These are phyloP conservation scores for Solanum hybrid DNA, from an alignment of 305 asterid genomes.

Conservation along the genomic window DNA sequence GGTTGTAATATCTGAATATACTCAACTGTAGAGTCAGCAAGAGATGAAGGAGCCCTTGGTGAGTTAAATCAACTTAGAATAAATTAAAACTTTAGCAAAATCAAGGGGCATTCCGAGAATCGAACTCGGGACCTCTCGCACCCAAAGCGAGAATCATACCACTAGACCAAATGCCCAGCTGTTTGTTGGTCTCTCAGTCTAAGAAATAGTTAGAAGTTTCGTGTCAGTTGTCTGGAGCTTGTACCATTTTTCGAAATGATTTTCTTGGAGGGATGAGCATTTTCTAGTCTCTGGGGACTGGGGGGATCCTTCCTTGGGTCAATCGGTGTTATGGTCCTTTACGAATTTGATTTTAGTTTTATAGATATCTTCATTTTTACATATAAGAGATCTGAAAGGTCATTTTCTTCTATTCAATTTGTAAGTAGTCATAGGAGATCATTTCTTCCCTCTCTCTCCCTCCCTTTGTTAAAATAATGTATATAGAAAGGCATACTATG, in stretches of 20 bases:
- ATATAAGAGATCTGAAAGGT: neutral
- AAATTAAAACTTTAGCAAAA: neutral
- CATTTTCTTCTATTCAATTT: neutral
- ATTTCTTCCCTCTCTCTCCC: neutral
- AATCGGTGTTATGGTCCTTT: neutral
- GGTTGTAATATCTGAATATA: neutral
- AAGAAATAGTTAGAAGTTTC: neutral
- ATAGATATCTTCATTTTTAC: neutral
- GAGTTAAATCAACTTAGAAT: neutral
- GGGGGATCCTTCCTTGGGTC: neutral
- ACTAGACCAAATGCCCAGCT: slow-evolving; percentile 16
- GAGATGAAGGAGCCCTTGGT: neutral
- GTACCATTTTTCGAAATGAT: neutral
- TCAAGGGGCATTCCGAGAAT: slow-evolving; percentile 77
- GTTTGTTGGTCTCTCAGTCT: neutral
- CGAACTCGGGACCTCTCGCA: slow-evolving; percentile 98
- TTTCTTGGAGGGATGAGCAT: neutral
- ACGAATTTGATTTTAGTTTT: neutral
- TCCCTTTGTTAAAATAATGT: neutral
- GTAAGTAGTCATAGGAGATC: neutral
- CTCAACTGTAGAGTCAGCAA: neutral
- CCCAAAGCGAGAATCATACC: slow-evolving; percentile 99
- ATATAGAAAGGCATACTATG: neutral
- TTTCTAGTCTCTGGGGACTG: neutral
- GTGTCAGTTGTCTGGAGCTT: neutral